Evolutionary conservation across 106 monocot species (phyloP).

Genomic region (Phalaenopsis equestris): DNA sequence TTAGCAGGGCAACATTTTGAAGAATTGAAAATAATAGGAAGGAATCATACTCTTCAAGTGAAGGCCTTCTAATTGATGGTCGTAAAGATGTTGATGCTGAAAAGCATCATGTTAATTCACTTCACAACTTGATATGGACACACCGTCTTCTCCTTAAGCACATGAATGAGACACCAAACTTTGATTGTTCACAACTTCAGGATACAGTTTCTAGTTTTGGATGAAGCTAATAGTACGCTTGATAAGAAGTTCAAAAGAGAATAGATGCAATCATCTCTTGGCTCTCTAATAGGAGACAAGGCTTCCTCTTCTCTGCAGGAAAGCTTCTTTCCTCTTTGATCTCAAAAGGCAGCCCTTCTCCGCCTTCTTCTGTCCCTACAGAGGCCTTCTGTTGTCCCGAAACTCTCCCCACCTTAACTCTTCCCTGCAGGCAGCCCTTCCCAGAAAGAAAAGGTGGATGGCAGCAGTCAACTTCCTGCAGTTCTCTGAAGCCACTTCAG

Average conservation of each 20-base stretch:
- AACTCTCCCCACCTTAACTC: too few species aligned
- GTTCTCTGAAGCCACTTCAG: too few species aligned
- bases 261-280: conserved; percentile 81
- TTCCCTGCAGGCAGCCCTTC: too few species aligned
- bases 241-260: conserved; percentile 68
- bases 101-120: conserved; percentile 58
- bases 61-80: conserved; percentile 76
- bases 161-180: conserved; percentile 91
- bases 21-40: conserved; percentile 75
- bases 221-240: conserved; percentile 98
- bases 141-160: conserved; percentile 92
- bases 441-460: too few species aligned
- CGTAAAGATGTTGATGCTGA: conserved; percentile 87
- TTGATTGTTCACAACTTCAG: conserved; percentile 96
- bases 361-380: too few species aligned
- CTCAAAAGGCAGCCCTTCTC: too few species aligned
- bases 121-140: conserved; percentile 87
- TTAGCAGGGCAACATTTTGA: conserved; percentile 86
- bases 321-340: too few species aligned
- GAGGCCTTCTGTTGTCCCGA: too few species aligned
- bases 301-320: conserved; percentile 76
- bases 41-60: conserved; percentile 66
- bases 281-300: conserved; percentile 74
- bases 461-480: too few species aligned
- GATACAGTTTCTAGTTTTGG: conserved; percentile 94